Evolutionary conservation across 2,329 filamentous ascomycete genomes (phyloP).

Genomic region (Raffaelea arxii): DNA sequence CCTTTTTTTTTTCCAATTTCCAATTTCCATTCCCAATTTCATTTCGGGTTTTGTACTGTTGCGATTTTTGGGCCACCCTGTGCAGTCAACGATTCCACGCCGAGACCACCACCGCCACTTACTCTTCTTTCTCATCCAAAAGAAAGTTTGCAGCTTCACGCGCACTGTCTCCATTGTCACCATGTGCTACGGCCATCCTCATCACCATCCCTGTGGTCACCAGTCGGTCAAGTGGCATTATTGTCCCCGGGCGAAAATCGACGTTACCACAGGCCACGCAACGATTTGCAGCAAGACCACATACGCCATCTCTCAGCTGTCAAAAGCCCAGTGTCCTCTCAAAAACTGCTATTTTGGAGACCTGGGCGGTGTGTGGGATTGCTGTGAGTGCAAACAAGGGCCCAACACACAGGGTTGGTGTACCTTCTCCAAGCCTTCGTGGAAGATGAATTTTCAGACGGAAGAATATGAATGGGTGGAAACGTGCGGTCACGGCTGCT

Average conservation of each 20-base stretch:
- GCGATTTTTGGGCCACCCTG: too few relatives aligned
- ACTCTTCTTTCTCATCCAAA: too few relatives aligned
- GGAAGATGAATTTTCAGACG: slow-evolving; percentile 22
- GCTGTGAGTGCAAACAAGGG: slow-evolving; percentile 40
- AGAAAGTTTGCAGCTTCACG: too few relatives aligned
- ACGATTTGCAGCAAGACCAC: slow-evolving; percentile 38
- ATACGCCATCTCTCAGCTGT: slow-evolving; percentile 35
- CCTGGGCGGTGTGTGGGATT: slow-evolving; percentile 42
- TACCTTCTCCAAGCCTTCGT: slow-evolving; percentile 23
- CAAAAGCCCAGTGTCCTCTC: slow-evolving; percentile 35
- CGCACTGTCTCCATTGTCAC: too few relatives aligned
- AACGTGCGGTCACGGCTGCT: slow-evolving; percentile 44
- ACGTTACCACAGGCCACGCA: slow-evolving; percentile 39
- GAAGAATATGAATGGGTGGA: slow-evolving; percentile 26
- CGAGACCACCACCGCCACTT: background rate
- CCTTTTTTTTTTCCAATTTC: background rate
- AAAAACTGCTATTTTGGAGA: slow-evolving; percentile 41
- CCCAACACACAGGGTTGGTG: slow-evolving; percentile 47
- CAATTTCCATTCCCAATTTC: background rate
- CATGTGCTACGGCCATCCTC: slow-evolving; percentile 47
- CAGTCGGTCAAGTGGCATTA: slow-evolving; percentile 47
- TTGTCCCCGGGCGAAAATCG: slow-evolving; percentile 38
- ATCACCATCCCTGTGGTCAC: slow-evolving; percentile 41
- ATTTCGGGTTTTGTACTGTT: too few relatives aligned
- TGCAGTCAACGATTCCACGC: too few relatives aligned